These are phyloP conservation scores for Camillea tinctor DNA, from an alignment of 2,329 filamentous ascomycete species.

Conservation along the genomic window DNA sequence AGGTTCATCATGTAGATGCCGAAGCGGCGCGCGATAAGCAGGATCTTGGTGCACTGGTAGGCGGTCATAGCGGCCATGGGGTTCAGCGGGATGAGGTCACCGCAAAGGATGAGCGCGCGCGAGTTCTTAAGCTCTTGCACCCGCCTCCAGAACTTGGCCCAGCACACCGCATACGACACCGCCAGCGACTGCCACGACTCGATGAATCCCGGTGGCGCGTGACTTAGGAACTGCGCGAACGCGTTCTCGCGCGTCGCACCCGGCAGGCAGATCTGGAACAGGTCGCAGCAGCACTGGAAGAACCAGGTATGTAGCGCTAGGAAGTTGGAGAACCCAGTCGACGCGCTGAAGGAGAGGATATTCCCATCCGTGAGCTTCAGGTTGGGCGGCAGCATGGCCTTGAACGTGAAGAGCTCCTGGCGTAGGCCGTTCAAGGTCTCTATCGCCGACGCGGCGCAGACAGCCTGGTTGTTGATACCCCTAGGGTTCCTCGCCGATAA, in stretches of 20 bases:
- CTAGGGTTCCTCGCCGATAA: neutral
- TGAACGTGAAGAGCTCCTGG: neutral
- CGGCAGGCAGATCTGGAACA: neutral
- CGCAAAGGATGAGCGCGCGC: neutral
- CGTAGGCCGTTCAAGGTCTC: neutral
- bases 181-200: neutral
- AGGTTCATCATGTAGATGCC: neutral
- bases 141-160: neutral
- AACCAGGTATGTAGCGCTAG: neutral
- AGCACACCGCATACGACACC: neutral
- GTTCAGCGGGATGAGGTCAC: neutral
- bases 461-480: neutral
- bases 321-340: neutral
- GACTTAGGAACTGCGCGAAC: neutral
- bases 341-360: neutral
- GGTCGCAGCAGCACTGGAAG: neutral
- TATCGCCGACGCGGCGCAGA: neutral
- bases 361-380: neutral
- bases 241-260: neutral
- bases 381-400: neutral
- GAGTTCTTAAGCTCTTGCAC: neutral
- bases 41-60: neutral
- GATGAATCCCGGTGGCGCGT: neutral
- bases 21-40: neutral
- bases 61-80: neutral